Evolutionary conservation across 306 rosid species (phyloP), one percentile per base, ranked within the genome.

Genomic region (Lagenaria siceraria): DNA sequence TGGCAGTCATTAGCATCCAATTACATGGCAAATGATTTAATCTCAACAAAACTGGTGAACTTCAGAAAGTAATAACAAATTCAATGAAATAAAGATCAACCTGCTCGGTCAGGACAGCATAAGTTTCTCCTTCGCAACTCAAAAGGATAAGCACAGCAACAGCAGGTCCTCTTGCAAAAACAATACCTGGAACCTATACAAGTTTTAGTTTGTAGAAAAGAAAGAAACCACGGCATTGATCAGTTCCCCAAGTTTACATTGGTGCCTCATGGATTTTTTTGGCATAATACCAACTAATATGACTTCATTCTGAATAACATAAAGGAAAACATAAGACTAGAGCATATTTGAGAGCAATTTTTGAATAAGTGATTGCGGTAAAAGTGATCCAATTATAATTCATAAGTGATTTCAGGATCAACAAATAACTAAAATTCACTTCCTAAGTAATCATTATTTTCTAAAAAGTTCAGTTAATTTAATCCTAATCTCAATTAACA

Each of bases 91-190:
- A 56, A 46, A 56, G 31, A 58, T 19, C 53, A 49, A 94, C 98
- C 96, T 94, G 98, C 79, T 94, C 90, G 13, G 98, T 90, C 82
- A 94, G 95, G 83, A 94, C 92, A 69, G 89, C 97, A 77, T 89
- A 94, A 56, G 90, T 89, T 86, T 90, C 91, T 48, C 89, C 93
- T 73, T 83, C 96, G 8, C 96, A 90, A 63, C 88, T 90, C 81
- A 94, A 80, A 82, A 91, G 98, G 66, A 94, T 88, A 79, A 94
- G 84, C 78, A 91, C 85, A 19, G 97, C 87, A 42, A 90, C 97
- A 78, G 97, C 97, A 42, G 98, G 95, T 84, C 98, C 97, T 80
- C 98, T 85, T 19, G 98, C 96, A 89, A 94, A 94, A 70, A 92
- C 97, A 71, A 92, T 87, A 59, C 98, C 98, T 83, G 97, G 98